Evolutionary conservation across 768 basidiomycete genomes (phyloP), one percentile per base, ranked within the genome.

Genomic region (Pulveroboletus sp.): DNA sequence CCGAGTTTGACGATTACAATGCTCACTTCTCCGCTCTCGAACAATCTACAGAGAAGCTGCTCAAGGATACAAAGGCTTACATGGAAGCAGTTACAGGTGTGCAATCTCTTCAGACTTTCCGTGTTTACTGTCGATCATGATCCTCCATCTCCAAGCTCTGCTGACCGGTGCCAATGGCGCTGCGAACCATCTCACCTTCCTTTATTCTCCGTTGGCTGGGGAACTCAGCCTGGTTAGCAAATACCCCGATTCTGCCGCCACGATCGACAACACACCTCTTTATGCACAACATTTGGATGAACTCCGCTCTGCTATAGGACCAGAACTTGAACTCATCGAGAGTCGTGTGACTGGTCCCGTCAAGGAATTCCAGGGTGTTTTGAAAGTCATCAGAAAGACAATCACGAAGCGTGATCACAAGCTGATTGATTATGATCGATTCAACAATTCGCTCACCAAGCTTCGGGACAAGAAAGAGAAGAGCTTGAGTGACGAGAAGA

Each of bases 391-490:
- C 60, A 74, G 94, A 60, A 99, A 98, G 77, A 92, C 82, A 16
- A 91, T 96, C 60, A 90, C 88, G 7, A 99, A 99, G 74, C 80
- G 96, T 31, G 93, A 98, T 27, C 96, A 99, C 71, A 99, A 99
- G 89, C 76, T 97, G 50, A 74, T 86, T 22, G 96, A 99, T 70
- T 99, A 85, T 58, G 96, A 99, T 73, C 86, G 96, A 43, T 89
- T 82, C 77, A 98, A 97, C 69, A 97, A 96, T 62, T 91, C 92
- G 17, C 72, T 97, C 56, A 93, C 86, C 49, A 98, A 99, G 70
- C 75, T 98, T 50, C 78, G 96, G 50, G 95, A 99, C 68, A 99
- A 99, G 81, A 95, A 97, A 72, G 95, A 99, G 64, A 99, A 97
- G 72, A 85, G 89, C 17, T 71, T 98, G 56, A 91, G 75, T 58